Percentiles rank a stretch among this genome's conserved stretches.
Conservation (phyloP, 1,284 basidiomycete genomes). For the Microbotryomycetes sp. region DNA sequence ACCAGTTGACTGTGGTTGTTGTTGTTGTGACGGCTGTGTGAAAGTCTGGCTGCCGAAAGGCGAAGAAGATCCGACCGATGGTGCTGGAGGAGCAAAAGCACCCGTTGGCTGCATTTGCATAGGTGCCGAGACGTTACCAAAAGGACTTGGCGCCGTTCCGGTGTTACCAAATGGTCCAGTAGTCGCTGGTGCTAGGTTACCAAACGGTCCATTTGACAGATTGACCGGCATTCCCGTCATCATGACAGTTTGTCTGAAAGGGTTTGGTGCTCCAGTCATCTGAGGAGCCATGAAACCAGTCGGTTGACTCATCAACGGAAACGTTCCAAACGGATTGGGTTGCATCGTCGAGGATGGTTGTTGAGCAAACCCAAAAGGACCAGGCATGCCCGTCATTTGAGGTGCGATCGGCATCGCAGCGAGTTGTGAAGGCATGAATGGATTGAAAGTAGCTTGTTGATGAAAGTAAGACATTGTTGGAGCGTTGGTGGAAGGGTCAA, state of each 20-base stretch:
- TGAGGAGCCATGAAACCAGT: conserved; percentile 35
- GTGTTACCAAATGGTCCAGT: conserved; percentile 1
- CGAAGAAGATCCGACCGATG: conserved; percentile 1
- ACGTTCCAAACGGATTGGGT: conserved; percentile 1
- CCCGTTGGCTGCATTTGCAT: conserved; percentile 26
- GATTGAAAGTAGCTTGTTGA: conserved; percentile 63
- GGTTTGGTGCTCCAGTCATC: conserved; percentile 47
- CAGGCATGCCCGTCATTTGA: conserved; percentile 27
- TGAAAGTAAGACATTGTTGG: conserved; percentile 55
- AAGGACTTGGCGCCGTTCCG: neutral
- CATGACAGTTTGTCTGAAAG: conserved; percentile 50
- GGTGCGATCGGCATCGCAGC: conserved; percentile 53
- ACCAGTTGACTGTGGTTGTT: too few relatives aligned
- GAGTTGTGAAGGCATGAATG: conserved; percentile 61
- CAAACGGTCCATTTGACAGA: neutral
- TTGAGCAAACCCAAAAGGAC: conserved; percentile 20
- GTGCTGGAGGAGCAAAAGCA: conserved; percentile 37
- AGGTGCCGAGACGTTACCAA: conserved; percentile 1
- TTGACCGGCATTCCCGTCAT: conserved; percentile 20
- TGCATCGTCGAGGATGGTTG: conserved; percentile 19
- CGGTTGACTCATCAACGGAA: conserved; percentile 9
- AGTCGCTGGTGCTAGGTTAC: conserved; percentile 5
- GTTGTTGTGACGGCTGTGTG: too few relatives aligned
- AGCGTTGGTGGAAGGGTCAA: conserved; percentile 48
- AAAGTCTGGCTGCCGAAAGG: conserved; percentile 24